Base-by-base conservation (phyloP, 139 green algal genomes). In the Ettlia oleoabundans region DNA sequence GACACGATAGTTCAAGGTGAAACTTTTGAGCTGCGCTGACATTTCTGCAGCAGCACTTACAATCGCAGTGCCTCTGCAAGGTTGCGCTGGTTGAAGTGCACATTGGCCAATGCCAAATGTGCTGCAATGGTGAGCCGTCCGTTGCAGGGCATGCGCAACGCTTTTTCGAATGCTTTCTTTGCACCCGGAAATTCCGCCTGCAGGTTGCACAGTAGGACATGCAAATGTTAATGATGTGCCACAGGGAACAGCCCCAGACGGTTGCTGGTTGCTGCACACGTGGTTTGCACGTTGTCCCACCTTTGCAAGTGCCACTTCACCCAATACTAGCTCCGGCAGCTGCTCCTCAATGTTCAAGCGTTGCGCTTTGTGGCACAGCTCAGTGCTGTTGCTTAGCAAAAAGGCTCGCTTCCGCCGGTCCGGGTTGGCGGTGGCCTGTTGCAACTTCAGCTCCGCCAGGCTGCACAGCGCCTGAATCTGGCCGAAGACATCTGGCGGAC, bases 401-500 rank as follows among this genome's bases (percentile, higher is more conserved):
- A 85, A 66, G 9, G 66, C 52, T 30, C 81, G 51, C 22, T 37
- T 41, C 10, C 43, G 67, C 37, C 64, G 51, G 68, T 92, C 86
- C 19, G 64, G 81, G 69, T 92, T 82, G 1, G 82, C 78, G 6
- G 63, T 64, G 1, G 66, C 81, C 53, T 79, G 84, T 21, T 90
- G 85, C 2, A 91, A 91, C 66, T 93, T 58, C 37, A 94, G 86
- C 26, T 89, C 88, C 33, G 91, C 95, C 9, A 94, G 64, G 0
- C 77, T 91, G 70, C 93, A 97, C 18, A 92, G 82, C 53, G 96
- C 90, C 55, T 95, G 91, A 19, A 98, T 90, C 26, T 87, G 90
- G 63, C 94, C 89, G 76, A 92, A 94, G 1, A 79, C 86, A 4
- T 86, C 86, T 84, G 81, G 7, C 58, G 21, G 6, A 82, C 80